These are phyloP conservation scores for Curvularia hawaiiensis DNA, from an alignment of 2,329 filamentous ascomycete genomes.

Conservation along the genomic window DNA sequence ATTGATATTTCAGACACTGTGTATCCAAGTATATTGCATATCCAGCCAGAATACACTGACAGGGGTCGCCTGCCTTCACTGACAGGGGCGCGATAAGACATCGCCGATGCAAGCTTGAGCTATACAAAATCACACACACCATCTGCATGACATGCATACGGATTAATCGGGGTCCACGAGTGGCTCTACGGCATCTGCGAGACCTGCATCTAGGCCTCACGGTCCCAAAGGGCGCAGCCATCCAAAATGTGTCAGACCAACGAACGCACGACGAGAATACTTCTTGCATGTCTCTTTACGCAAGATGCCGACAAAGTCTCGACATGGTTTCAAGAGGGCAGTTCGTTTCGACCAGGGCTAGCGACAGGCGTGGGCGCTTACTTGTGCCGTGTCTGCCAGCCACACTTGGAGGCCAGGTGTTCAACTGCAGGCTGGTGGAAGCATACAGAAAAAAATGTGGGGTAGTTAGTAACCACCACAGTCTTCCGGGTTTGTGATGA, in stretches of 20 bases:
- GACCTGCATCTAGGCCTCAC: conserved; percentile 11
- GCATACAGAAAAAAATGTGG: conserved; percentile 13
- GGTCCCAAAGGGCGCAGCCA: conserved; percentile 6
- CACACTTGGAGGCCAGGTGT: conserved; percentile 15
- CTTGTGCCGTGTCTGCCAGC: conserved; percentile 12
- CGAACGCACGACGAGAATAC: conserved; percentile 7
- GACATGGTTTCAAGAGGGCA: conserved; percentile 6
- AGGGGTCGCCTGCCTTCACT: neutral
- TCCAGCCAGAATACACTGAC: neutral
- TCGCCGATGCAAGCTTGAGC: conserved; percentile 11
- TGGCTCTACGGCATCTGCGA: conserved; percentile 12
- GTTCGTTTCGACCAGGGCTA: conserved; percentile 4
- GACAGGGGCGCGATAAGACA: conserved; percentile 1
- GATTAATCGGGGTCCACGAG: conserved; percentile 7
- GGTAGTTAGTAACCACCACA: conserved; percentile 5
- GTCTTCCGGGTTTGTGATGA: neutral
- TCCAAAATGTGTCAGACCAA: conserved; percentile 6
- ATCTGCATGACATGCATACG: conserved; percentile 12
- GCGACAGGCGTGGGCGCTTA: conserved; percentile 14
- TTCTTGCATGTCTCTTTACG: conserved; percentile 10
- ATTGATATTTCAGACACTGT: neutral
- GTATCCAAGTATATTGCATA: neutral
- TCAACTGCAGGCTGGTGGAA: conserved; percentile 9
- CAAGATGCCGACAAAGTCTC: conserved; percentile 7
- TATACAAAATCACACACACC: neutral